A percentile compares a stretch with the other conserved stretches of the same genome.
Evolutionary conservation across 2,329 filamentous ascomycete species (phyloP).

Genomic region (Pseudocercospora ulei): DNA sequence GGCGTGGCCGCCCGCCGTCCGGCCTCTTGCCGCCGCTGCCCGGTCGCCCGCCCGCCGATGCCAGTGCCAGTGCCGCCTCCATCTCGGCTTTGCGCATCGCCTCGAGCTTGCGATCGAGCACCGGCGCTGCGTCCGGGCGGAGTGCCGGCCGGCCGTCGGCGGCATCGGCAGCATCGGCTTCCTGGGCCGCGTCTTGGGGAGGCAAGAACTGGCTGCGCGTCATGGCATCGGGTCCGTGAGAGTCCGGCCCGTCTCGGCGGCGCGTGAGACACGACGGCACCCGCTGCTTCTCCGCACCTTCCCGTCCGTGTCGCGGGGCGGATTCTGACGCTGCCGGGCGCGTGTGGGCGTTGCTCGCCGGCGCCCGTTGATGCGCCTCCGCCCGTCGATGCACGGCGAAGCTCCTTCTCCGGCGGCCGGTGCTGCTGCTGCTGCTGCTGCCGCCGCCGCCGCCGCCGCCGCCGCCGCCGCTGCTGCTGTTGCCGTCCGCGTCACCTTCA

Average conservation of each 20-base stretch:
- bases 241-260: conserved; percentile 37
- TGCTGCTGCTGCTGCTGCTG: too few relatives aligned
- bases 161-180: conserved; percentile 14
- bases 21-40: conserved; percentile 13
- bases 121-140: conserved; percentile 52
- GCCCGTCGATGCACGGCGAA: conserved; percentile 4
- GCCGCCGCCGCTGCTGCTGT: too few relatives aligned
- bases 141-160: conserved; percentile 25
- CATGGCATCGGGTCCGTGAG: conserved; percentile 29
- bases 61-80: conserved; percentile 26
- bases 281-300: conserved; percentile 56
- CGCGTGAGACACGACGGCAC: conserved; percentile 55
- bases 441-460: too few relatives aligned
- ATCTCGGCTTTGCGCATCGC: conserved; percentile 28
- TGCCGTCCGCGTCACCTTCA: conserved; percentile 16
- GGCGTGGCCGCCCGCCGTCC: too few relatives aligned
- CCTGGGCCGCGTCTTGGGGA: conserved; percentile 18
- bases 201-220: conserved; percentile 30
- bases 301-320: conserved; percentile 42
- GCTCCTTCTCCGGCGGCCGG: conserved; percentile 12
- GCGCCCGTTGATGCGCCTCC: conserved; percentile 5
- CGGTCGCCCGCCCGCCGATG: conserved; percentile 21
- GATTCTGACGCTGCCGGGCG: conserved; percentile 5
- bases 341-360: conserved; percentile 9
- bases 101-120: conserved; percentile 61